Evolutionary conservation across 1,284 basidiomycete species (phyloP), one percentile per base, ranked within the genome.

Genomic region (Rhodotorula sp.): DNA sequence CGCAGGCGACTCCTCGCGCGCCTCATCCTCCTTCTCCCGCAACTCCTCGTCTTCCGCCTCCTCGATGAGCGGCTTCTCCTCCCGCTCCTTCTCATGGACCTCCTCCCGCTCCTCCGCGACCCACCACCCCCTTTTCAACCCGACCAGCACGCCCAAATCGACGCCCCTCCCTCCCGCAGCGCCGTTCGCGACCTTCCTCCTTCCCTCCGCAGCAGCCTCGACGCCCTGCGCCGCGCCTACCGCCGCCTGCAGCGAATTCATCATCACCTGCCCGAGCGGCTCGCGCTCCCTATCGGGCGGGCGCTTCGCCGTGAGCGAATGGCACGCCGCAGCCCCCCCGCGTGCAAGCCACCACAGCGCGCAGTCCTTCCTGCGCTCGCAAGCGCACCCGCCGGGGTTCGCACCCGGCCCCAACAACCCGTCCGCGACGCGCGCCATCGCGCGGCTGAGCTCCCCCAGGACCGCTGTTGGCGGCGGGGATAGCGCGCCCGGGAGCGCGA

Each of bases 131-230:
- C 91, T 82, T 66, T 87, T 83, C 19, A 83, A 80, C 25, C 90
- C 91, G 1, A 92, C 82, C 37, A 92, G 81, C 5, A 88, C 88
- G 4, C 91, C 91, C 0, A 91, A 78, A 76, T 79, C 77, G 48
- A 76, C 64, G 22, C 7, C 17, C 27, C 68, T 69, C 66, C 6
- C 54, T 74, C 69, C 46, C 71, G 61, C 57, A 29, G 39, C 70
- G 29, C 68, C 51, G 64, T 46, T 57, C 67, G 51, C 69, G 70
- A 34, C 55, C 54, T 41, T 70, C 65, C 22, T 67, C 61, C 32
- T 46, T 62, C 32, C 58, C 56, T 37, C 73, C 70, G 89, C 88
- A 70, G 91, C 86, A 48, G 84, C 83, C 10, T 44, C 44, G 44
- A 17, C 36, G 50, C 50, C n/a, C 50, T 51, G 27, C 13, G 44